Base-by-base conservation (phyloP, 352 stramenopile species). In the Phytophthora ohioensis region DNA sequence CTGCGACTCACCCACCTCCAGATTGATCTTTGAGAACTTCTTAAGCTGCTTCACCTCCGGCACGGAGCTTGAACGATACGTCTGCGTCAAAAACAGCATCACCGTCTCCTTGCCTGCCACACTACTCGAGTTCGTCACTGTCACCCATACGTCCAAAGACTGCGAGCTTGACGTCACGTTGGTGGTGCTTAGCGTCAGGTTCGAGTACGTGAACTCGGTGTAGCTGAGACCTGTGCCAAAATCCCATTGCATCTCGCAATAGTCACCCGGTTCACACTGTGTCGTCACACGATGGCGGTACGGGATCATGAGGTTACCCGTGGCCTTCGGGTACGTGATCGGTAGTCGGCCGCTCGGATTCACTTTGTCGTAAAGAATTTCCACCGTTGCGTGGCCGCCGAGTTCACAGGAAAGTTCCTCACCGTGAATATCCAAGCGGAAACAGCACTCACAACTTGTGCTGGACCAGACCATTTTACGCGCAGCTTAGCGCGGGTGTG, bases 141-240 rank as follows among this genome's bases (percentile, higher is more conserved):
- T 46, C 39, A 46, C 12, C 17, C 13, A 46, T 4, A 39, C 52
- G 31, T 58, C 35, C 34, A 58, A 5, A 43, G 21, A 35, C 35
- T 58, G 34, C 21, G 21, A 36, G 27, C 46, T 53, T 13, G 53
- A 60, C 9, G 54, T 48, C 4, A 60, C 30, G 9, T 60, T 60
- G 35, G 38, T 38, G 3, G 11, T 47, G 48, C 65, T 75, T 4
- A 84, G 63, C 30, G 39, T 62, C 27, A 91, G 27, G 6, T 70
- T 53, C 7, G 51, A 71, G 64, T 89, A 89, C 17, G 57, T 58
- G 27, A 87, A 89, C 12, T 57, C 75, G 11, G 84, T 87, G 67
- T 90, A 91, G 60, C 78, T 87, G 13, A 90, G 57, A 5, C 83
- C 83, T 1, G 57, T 36, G 21, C 83, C 83, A 48, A 91, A 90